These are phyloP conservation scores for Anacardium occidentale DNA, from an alignment of 345 rosid genomes.

Conservation along the genomic window DNA sequence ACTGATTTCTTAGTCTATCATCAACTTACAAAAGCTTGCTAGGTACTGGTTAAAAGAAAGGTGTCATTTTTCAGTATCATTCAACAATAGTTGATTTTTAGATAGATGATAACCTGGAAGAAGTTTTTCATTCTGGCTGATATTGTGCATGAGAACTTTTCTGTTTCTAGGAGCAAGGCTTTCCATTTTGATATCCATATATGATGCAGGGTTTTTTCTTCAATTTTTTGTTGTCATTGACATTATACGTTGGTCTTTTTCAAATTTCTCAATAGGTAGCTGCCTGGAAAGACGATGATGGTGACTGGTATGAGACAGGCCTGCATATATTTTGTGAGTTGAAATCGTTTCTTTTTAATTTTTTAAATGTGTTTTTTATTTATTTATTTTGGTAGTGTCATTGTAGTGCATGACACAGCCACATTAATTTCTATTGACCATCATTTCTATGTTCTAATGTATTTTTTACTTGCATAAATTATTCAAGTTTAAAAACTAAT, in stretches of 20 bases:
- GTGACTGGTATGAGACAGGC: constrained; percentile 95
- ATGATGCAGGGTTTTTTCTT: constrained; percentile 7
- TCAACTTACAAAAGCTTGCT: too few relatives aligned
- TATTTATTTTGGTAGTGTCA: neutral
- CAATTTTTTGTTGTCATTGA: neutral
- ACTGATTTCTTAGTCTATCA: neutral
- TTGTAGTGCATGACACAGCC: neutral
- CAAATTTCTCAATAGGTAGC: constrained; percentile 49
- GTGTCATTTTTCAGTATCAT: neutral
- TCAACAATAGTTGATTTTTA: neutral
- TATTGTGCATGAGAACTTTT: neutral
- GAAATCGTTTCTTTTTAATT: neutral
- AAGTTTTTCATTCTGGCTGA: neutral
- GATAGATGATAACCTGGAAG: neutral
- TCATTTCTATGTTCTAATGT: neutral
- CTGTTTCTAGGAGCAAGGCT: neutral
- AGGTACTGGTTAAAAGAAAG: neutral
- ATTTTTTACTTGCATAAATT: constrained; percentile 57
- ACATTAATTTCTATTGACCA: neutral
- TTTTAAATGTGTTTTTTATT: neutral
- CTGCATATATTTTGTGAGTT: constrained; percentile 93
- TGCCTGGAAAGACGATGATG: constrained; percentile 94
- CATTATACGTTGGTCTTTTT: constrained; percentile 17
- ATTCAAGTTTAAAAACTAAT: constrained; percentile 43
- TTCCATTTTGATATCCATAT: constrained; percentile 4